A percentile compares a stretch with the other conserved stretches of the same genome.
Conservation (phyloP, 495 filamentous ascomycete genomes). For the Talaromyces ruber region DNA sequence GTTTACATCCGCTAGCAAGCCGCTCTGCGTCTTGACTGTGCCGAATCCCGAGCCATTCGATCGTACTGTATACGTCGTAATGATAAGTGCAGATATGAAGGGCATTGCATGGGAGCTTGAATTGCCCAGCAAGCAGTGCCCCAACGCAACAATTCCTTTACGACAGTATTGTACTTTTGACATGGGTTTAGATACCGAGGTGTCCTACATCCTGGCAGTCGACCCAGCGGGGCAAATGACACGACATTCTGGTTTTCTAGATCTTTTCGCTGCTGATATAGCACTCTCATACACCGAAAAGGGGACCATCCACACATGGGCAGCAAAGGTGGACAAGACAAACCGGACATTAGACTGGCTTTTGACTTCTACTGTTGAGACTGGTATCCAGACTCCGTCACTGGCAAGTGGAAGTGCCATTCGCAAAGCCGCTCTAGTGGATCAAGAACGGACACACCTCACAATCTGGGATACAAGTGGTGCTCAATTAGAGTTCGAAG, state of each 20-base stretch:
- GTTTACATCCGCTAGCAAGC: conserved; percentile 61
- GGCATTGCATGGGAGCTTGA: conserved; percentile 81
- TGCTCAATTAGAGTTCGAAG: conserved; percentile 70
- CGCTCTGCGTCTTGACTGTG: conserved; percentile 72
- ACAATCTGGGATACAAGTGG: conserved; percentile 90
- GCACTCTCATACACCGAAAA: conserved; percentile 76
- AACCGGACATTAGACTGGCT: conserved; percentile 66
- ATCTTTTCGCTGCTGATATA: conserved; percentile 81
- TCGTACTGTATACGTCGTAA: conserved; percentile 57
- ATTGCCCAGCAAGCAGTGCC: conserved; percentile 28
- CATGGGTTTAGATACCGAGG: conserved; percentile 61
- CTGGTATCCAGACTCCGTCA: conserved; percentile 62
- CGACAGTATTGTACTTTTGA: conserved; percentile 64
- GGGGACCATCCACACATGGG: conserved; percentile 78
- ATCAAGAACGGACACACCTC: conserved; percentile 60
- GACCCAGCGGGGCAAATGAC: conserved; percentile 76
- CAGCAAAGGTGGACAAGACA: conserved; percentile 59
- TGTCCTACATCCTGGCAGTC: conserved; percentile 79
- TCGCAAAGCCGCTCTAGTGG: conserved; percentile 79
- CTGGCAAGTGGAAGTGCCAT: conserved; percentile 81
- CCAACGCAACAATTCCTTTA: conserved; percentile 29
- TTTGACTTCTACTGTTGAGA: conserved; percentile 73
- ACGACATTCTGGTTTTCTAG: conserved; percentile 70
- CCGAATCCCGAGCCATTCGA: conserved; percentile 51
- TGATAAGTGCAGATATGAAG: conserved; percentile 71